phyloP scores from a whole-genome alignment of 2,329 filamentous ascomycete species.

The Stagonosporopsis tanaceti region DNA sequence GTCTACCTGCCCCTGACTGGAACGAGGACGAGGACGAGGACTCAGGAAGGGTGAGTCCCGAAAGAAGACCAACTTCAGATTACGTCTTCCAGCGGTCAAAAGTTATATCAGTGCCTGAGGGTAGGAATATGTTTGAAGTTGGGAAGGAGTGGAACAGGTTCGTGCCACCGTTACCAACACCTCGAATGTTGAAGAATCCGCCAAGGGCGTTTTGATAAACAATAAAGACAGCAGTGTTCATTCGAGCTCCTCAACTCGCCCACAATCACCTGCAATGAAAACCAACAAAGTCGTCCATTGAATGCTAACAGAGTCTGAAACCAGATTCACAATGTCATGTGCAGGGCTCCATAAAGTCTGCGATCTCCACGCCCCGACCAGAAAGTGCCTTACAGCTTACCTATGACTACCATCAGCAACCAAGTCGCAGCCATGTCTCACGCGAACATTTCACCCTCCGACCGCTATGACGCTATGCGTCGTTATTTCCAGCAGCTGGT shows the following conservation, averaged over 20 bases:
- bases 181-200: slow-evolving; percentile 15
- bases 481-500: background rate
- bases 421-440: background rate
- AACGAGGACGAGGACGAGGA: slow-evolving; percentile 20
- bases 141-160: slow-evolving; percentile 32
- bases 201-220: slow-evolving; percentile 21
- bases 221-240: background rate
- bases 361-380: background rate
- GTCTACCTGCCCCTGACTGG: slow-evolving; percentile 5
- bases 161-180: slow-evolving; percentile 34
- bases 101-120: slow-evolving; percentile 39
- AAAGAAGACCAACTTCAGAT: slow-evolving; percentile 30
- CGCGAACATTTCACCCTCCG: background rate
- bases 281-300: background rate
- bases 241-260: background rate
- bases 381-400: background rate
- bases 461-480: background rate
- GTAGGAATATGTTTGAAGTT: slow-evolving; percentile 30
- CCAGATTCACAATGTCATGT: background rate
- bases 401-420: background rate
- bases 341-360: background rate
- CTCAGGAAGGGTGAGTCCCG: slow-evolving; percentile 20
- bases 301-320: background rate
- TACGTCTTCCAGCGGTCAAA: slow-evolving; percentile 40
- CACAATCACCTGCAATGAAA: background rate